A percentile compares a stretch with the other conserved stretches of the same genome.
Conservation (phyloP, 1,139 yeast species). For the Blastobotrys malaysiensis region DNA sequence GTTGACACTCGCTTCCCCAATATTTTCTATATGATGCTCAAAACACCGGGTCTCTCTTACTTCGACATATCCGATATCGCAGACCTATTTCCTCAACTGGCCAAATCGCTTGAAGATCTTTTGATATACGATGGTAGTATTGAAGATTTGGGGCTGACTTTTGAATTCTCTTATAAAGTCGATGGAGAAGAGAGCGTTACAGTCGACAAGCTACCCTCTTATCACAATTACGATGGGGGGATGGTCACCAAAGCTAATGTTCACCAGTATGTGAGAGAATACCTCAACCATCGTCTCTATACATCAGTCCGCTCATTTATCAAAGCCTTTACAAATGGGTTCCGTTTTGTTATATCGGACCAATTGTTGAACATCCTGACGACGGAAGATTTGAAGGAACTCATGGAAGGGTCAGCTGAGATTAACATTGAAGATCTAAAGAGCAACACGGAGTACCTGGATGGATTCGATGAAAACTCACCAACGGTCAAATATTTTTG, state of each 20-base stretch:
- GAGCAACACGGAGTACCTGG: conserved; percentile 16
- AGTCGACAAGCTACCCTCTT: conserved; percentile 16
- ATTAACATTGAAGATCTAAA: conserved; percentile 18
- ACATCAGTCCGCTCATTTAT: conserved; percentile 12
- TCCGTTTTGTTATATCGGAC: conserved; percentile 15
- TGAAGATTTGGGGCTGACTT: conserved; percentile 12
- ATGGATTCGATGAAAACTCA: conserved; percentile 17
- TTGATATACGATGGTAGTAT: conserved; percentile 2
- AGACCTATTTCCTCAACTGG: conserved; percentile 12
- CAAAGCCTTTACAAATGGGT: conserved; percentile 16
- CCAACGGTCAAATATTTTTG: conserved; percentile 20
- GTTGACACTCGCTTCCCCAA: conserved; percentile 24
- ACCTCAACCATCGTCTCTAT: conserved; percentile 12
- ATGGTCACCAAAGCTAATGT: conserved; percentile 18
- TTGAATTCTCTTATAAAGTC: conserved; percentile 13
- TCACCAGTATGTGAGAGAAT: conserved; percentile 17
- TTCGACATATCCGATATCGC: conserved; percentile 11
- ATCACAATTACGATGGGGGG: conserved; percentile 8
- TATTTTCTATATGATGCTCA: conserved; percentile 20
- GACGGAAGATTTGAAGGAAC: conserved; percentile 16
- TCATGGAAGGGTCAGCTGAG: conserved; percentile 22
- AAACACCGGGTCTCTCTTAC: not conserved
- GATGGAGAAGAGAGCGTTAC: conserved; percentile 9
- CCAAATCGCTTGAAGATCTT: conserved; percentile 7
- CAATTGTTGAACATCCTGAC: conserved; percentile 14